A percentile compares a stretch with the other conserved stretches of the same genome.
These are phyloP conservation scores for Talaromyces sp. DNA, from an alignment of 2,329 filamentous ascomycete genomes.

Conservation along the genomic window DNA sequence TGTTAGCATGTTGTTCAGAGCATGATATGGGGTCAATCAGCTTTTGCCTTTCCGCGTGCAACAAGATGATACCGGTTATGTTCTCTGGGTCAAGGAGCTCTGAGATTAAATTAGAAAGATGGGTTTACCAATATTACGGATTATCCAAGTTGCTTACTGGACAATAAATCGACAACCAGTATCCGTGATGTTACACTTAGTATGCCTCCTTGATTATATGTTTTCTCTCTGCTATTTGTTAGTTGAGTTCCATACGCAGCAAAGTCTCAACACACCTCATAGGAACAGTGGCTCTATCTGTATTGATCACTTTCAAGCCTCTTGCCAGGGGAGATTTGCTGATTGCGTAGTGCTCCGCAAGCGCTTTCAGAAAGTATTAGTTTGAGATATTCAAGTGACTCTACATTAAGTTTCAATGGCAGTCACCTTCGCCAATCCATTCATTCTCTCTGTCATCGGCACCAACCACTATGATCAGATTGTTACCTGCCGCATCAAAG, in stretches of 20 bases:
- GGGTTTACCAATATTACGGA: conserved; percentile 55
- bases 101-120: conserved; percentile 20
- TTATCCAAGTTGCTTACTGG: conserved; percentile 42
- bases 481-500: conserved; percentile 93
- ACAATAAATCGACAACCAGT: conserved; percentile 85
- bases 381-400: neutral
- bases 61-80: conserved; percentile 77
- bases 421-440: conserved; percentile 77
- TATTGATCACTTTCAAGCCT: conserved; percentile 87
- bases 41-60: conserved; percentile 70
- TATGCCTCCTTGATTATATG: conserved; percentile 84
- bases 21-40: neutral
- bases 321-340: conserved; percentile 76
- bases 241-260: neutral
- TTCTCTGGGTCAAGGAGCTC: conserved; percentile 70
- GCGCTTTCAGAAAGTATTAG: conserved; percentile 42
- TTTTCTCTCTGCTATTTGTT: conserved; percentile 62
- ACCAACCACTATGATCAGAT: conserved; percentile 80
- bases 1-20: conserved; percentile 13
- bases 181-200: conserved; percentile 96
- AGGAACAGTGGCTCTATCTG: conserved; percentile 81
- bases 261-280: conserved; percentile 44
- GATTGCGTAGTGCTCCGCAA: conserved; percentile 91
- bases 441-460: conserved; percentile 90
- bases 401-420: too few species aligned